These are phyloP conservation scores for Calonectria leucothoes DNA, from an alignment of 2,329 filamentous ascomycete species.

Conservation along the genomic window DNA sequence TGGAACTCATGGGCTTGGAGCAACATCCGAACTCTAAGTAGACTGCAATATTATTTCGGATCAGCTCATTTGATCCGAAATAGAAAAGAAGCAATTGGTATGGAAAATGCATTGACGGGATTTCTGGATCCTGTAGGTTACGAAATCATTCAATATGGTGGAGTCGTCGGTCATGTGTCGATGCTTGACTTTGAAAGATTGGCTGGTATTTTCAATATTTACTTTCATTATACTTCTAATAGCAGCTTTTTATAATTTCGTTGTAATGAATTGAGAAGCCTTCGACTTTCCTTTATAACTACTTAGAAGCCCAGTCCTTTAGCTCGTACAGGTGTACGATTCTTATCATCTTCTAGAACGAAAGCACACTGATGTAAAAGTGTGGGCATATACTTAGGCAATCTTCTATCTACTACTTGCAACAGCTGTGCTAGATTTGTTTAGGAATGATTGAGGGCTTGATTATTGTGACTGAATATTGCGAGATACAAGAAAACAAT, in stretches of 20 bases:
- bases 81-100: background rate
- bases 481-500: too few relatives aligned
- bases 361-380: too few relatives aligned
- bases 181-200: background rate
- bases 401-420: too few relatives aligned
- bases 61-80: background rate
- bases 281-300: too few relatives aligned
- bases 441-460: too few relatives aligned
- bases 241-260: background rate
- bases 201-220: background rate
- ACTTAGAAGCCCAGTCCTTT: background rate
- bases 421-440: too few relatives aligned
- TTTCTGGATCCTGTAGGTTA: background rate
- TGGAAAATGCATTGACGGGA: background rate
- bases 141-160: background rate
- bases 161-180: background rate
- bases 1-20: background rate
- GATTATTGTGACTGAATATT: too few relatives aligned
- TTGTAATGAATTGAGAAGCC: background rate
- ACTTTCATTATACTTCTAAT: background rate
- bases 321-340: background rate
- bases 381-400: too few relatives aligned
- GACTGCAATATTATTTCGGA: background rate
- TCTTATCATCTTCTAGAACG: too few relatives aligned
- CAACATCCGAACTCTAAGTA: background rate